phyloP scores from a whole-genome alignment of 768 basidiomycete genomes.

The Rhizopogon rudus region DNA sequence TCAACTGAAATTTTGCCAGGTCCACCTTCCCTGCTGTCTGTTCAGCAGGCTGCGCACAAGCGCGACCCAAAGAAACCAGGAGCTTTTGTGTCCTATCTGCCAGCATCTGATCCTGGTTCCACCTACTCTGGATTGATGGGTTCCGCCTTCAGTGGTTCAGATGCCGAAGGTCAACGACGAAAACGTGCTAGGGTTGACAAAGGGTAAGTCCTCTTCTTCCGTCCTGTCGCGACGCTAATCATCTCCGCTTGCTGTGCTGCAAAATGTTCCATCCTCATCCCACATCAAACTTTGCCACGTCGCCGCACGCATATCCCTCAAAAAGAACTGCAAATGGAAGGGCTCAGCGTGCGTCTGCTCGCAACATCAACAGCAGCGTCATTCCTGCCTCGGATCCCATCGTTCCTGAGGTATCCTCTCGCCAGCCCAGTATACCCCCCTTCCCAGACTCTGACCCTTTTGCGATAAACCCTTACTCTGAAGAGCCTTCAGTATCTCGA shows the following conservation, averaged over 20 bases:
- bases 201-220: constrained; percentile 46
- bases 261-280: constrained; percentile 23
- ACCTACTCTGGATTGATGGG: constrained; percentile 79
- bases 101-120: constrained; percentile 80
- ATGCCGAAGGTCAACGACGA: constrained; percentile 59
- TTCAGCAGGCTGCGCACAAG: constrained; percentile 67
- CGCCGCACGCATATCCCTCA: constrained; percentile 8
- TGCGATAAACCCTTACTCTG: constrained; percentile 51
- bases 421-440: constrained; percentile 32
- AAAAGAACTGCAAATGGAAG: constrained; percentile 56
- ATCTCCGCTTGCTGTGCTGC: constrained; percentile 10
- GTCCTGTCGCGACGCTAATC: constrained; percentile 9
- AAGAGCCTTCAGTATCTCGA: constrained; percentile 54
- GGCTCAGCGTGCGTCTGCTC: constrained; percentile 69
- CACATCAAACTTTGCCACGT: constrained; percentile 6
- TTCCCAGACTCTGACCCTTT: constrained; percentile 49
- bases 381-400: constrained; percentile 29
- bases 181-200: constrained; percentile 73
- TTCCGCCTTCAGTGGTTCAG: constrained; percentile 52
- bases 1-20: constrained; percentile 91
- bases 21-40: constrained; percentile 69
- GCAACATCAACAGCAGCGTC: constrained; percentile 47
- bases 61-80: constrained; percentile 78
- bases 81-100: constrained; percentile 71
- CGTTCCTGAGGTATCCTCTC: constrained; percentile 37